Percentiles rank a stretch among this genome's conserved stretches.
phyloP scores from a whole-genome alignment of 257 asterid species.

The Solanum etuberosum region DNA sequence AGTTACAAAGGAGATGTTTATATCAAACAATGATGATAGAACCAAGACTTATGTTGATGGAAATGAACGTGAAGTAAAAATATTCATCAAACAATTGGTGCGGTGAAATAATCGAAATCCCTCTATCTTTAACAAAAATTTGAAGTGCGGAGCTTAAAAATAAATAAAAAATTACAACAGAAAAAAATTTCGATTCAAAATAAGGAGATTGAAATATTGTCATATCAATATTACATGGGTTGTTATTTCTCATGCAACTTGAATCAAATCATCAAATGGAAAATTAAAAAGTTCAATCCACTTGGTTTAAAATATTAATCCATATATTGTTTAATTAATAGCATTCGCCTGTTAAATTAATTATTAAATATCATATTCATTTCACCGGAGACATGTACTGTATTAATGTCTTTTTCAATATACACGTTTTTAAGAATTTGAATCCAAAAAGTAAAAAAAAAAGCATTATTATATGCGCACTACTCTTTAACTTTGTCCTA shows the following conservation, averaged over 20 bases:
- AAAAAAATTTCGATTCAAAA: too few relatives aligned
- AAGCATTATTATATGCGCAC: not conserved
- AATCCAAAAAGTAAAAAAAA: not conserved
- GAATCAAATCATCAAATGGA: not conserved
- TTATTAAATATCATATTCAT: not conserved
- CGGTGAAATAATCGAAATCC: too few relatives aligned
- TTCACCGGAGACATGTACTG: not conserved
- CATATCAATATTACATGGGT: not conserved
- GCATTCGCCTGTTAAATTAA: not conserved
- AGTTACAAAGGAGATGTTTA: too few relatives aligned
- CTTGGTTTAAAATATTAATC: not conserved
- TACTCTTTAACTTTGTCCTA: not conserved
- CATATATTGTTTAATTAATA: not conserved
- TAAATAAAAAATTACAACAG: too few relatives aligned
- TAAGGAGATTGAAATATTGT: not conserved
- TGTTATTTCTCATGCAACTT: not conserved
- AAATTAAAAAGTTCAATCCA: not conserved
- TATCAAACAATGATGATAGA: too few relatives aligned
- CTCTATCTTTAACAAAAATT: not conserved
- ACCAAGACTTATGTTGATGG: too few relatives aligned
- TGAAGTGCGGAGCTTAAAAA: too few relatives aligned
- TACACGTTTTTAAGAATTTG: not conserved
- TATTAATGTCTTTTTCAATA: not conserved
- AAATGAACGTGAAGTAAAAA: too few relatives aligned
- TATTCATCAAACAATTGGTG: too few relatives aligned